phyloP scores from a whole-genome alignment of 78 protist genomes.

The Diacronema lutheri region DNA sequence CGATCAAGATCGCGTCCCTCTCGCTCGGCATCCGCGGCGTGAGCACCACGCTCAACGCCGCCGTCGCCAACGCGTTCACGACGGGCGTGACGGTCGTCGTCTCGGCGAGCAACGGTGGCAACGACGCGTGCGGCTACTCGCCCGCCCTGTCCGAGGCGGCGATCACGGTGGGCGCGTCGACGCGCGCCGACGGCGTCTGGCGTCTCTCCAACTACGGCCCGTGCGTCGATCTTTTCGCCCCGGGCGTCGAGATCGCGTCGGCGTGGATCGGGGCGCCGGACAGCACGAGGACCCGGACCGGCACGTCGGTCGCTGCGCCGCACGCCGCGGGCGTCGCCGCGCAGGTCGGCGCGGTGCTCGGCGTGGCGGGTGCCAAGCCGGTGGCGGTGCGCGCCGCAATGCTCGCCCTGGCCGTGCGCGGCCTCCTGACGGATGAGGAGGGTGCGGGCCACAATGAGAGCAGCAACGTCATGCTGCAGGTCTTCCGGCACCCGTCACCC shows the following conservation, averaged over 20 bases:
- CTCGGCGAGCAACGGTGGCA: background rate
- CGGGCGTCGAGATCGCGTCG: background rate
- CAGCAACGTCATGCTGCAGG: too few relatives aligned
- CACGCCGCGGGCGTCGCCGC: background rate
- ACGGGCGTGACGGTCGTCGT: background rate
- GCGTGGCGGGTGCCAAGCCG: too few relatives aligned
- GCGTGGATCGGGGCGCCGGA: background rate
- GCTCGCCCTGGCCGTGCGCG: too few relatives aligned
- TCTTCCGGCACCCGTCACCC: too few relatives aligned
- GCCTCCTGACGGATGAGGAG: too few relatives aligned
- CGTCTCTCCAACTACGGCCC: slow-evolving; percentile 24
- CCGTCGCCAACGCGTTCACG: background rate
- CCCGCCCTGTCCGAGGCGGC: background rate
- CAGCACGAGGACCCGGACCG: background rate
- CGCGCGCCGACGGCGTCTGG: background rate
- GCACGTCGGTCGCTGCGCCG: background rate
- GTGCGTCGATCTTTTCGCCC: slow-evolving; percentile 31
- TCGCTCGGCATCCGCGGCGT: slow-evolving; percentile 1
- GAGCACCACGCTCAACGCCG: background rate
- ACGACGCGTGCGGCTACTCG: background rate
- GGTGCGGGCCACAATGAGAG: too few relatives aligned
- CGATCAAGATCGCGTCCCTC: background rate
- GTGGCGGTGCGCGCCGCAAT: too few relatives aligned
- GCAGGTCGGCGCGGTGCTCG: too few relatives aligned
- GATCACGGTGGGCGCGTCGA: slow-evolving; percentile 6